These are phyloP conservation scores for Diplogelasinospora grovesii DNA, from an alignment of 495 filamentous ascomycete genomes.

Conservation along the genomic window DNA sequence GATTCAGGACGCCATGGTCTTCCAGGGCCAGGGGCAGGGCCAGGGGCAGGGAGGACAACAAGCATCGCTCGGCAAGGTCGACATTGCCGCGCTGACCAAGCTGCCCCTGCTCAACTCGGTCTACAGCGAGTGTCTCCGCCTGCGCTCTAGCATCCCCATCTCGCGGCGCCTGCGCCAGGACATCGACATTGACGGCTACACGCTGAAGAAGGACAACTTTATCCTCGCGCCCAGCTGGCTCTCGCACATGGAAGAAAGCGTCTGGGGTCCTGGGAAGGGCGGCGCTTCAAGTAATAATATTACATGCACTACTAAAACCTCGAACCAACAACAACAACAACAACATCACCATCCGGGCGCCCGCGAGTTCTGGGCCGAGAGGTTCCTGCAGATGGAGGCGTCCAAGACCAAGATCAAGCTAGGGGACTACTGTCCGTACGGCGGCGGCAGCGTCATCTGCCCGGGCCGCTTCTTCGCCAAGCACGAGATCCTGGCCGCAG, in stretches of 20 bases:
- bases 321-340: no score
- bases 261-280: not conserved
- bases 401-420: not conserved
- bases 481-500: not conserved
- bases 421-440: not conserved
- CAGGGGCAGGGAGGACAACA: not conserved
- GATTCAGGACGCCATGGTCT: no score
- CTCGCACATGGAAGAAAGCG: not conserved
- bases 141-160: not conserved
- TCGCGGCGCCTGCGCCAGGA: not conserved
- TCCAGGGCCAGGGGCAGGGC: no score
- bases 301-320: no score
- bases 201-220: not conserved
- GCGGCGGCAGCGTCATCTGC: not conserved
- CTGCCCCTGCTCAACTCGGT: conserved; percentile 1
- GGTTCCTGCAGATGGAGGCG: not conserved
- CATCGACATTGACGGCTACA: not conserved
- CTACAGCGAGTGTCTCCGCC: not conserved
- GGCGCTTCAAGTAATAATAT: no score
- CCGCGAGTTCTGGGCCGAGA: not conserved
- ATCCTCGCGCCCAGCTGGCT: not conserved
- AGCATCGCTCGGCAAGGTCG: not conserved
- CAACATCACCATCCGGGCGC: not conserved
- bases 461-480: conserved; percentile 1
- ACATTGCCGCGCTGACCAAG: not conserved